phyloP scores from a whole-genome alignment of 2,329 filamentous ascomycete genomes.

The Xylariaceae sp. region DNA sequence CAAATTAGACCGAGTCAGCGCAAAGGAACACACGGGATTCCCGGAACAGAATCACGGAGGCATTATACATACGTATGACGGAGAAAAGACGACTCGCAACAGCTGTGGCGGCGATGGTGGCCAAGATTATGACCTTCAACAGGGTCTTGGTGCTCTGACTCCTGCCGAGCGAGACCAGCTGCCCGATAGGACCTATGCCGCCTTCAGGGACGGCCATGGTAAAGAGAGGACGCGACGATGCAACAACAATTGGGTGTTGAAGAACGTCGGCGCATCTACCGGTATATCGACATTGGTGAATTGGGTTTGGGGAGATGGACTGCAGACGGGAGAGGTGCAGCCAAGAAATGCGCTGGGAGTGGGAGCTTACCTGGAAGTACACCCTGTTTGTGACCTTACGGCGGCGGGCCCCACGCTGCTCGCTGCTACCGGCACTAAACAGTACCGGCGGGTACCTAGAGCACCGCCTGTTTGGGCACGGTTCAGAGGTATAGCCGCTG shows the following conservation, averaged over 20 bases:
- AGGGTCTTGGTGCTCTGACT: constrained; percentile 78
- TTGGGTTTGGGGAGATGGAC: constrained; percentile 3
- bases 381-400: background rate
- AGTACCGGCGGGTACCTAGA: background rate
- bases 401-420: no score
- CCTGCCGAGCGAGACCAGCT: constrained; percentile 65
- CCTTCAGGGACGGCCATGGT: constrained; percentile 36
- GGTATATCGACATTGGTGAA: constrained; percentile 13
- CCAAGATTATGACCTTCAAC: constrained; percentile 83
- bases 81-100: constrained; percentile 94
- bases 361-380: background rate
- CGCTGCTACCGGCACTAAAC: background rate
- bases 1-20: background rate
- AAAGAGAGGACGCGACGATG: constrained; percentile 25
- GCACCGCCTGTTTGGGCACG: no score
- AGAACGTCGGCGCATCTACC: constrained; percentile 23
- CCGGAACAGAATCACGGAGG: constrained; percentile 1
- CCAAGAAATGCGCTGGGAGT: constrained; percentile 1
- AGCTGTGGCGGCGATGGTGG: constrained; percentile 83
- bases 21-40: background rate
- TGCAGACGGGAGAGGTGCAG: background rate
- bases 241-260: constrained; percentile 19
- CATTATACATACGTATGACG: constrained; percentile 72
- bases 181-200: constrained; percentile 27
- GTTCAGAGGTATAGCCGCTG: background rate